phyloP scores from a whole-genome alignment of 345 rosid species.

The Lumnitzera littorea region DNA sequence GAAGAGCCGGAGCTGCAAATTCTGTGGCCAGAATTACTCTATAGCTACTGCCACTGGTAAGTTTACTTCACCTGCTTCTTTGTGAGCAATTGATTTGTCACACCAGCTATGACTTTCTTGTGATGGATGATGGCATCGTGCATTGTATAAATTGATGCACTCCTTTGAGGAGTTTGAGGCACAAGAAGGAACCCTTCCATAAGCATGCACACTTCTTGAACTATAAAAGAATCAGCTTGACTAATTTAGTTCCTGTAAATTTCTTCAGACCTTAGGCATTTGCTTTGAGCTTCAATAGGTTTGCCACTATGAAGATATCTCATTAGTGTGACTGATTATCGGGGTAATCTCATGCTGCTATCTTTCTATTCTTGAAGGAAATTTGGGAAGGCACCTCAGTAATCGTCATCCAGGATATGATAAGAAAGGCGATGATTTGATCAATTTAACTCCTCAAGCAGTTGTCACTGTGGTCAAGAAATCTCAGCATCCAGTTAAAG shows the following conservation, averaged over 20 bases:
- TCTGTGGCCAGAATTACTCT: constrained; percentile 90
- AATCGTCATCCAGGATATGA: constrained; percentile 96
- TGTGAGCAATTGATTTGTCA: not conserved
- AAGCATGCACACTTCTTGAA: too few relatives aligned
- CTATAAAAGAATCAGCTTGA: too few relatives aligned
- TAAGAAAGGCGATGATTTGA: constrained; percentile 45
- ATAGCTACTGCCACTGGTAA: constrained; percentile 93
- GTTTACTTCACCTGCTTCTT: not conserved
- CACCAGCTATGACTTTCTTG: not conserved
- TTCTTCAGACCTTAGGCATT: too few relatives aligned
- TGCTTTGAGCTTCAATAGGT: too few relatives aligned
- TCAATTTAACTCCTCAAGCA: constrained; percentile 39
- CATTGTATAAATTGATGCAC: too few relatives aligned
- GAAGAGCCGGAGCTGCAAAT: constrained; percentile 86
- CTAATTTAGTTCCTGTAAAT: too few relatives aligned
- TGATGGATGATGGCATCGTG: too few relatives aligned
- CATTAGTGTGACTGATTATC: not conserved
- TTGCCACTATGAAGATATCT: too few relatives aligned
- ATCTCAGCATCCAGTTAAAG: constrained; percentile 43
- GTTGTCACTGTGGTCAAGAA: constrained; percentile 35
- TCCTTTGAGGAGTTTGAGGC: too few relatives aligned
- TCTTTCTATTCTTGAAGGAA: constrained; percentile 38
- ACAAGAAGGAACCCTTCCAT: too few relatives aligned
- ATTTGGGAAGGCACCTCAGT: constrained; percentile 83
- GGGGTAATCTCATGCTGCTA: constrained; percentile 5